Conservation (phyloP, 495 filamentous ascomycete species). For the Ascobolus immersus region DNA sequence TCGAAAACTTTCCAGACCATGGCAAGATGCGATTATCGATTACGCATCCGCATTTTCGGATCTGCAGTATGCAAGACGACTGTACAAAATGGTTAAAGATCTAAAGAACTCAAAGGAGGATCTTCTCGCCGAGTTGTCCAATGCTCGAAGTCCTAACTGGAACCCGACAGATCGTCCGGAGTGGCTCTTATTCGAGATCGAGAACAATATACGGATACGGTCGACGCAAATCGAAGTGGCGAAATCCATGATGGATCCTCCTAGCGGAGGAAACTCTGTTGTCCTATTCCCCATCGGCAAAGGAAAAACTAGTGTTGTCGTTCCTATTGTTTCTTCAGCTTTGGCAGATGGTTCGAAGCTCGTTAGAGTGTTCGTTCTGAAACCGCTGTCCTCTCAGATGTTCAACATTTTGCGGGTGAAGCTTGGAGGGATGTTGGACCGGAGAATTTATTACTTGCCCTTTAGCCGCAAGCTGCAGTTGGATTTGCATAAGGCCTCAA, state of each 20-base stretch:
- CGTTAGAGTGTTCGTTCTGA: constrained; percentile 34
- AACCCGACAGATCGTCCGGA: constrained; percentile 27
- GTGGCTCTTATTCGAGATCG: constrained; percentile 36
- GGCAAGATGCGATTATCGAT: too few species aligned
- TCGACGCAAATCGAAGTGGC: constrained; percentile 34
- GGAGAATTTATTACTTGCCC: constrained; percentile 35
- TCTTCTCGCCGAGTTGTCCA: too few species aligned
- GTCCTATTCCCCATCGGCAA: constrained; percentile 56
- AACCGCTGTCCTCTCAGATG: constrained; percentile 37
- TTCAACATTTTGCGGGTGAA: constrained; percentile 30
- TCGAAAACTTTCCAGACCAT: too few species aligned
- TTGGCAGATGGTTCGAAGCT: constrained; percentile 29
- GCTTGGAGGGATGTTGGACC: constrained; percentile 32
- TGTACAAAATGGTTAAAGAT: too few species aligned
- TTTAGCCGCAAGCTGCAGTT: constrained; percentile 30
- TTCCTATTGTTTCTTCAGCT: constrained; percentile 32
- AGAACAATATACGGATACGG: constrained; percentile 36
- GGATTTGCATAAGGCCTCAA: constrained; percentile 5
- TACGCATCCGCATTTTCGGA: too few species aligned
- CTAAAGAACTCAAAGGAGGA: too few species aligned
- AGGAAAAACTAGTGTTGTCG: constrained; percentile 46
- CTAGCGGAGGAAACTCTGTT: constrained; percentile 22
- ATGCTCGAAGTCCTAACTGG: constrained; percentile 28
- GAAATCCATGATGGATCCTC: constrained; percentile 27
- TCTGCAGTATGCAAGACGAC: too few species aligned